Evolutionary conservation across 1,284 basidiomycete species (phyloP), one percentile per base, ranked within the genome.

Genomic region (Nidula niveotomentosa): DNA sequence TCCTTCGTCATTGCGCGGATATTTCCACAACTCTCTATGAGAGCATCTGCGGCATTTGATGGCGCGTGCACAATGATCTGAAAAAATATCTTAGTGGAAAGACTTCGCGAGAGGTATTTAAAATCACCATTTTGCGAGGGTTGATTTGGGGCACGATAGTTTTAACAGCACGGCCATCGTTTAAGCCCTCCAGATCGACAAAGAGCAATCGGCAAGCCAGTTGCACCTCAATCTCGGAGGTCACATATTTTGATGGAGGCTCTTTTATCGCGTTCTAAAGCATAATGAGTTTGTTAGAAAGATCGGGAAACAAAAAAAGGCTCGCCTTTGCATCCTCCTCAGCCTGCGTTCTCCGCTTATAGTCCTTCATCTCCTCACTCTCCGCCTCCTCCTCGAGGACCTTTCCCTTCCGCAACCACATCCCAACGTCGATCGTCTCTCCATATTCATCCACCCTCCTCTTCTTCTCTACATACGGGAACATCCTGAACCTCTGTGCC

Each of bases 91-190:
- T 7, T 55, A 49, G 60, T 59, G 36, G 34, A 46, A 54, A 41
- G 36, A 47, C 23, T 23, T 23, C 23, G 23, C 23, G 23, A 23
- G 23, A 23, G 23, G 13, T 33, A 34, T 41, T 3, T 46, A 12
- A n/a, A 49, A 35, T 8, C 39, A 93, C 94, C 81, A 97, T 87
- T 76, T 95, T 96, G 15, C 97, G 84, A 30, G 97, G 97, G 67
- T 97, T 95, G 53, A 99, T 86, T 75, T 98, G 94, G 2, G 96
- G 93, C 9, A 99, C 88, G 58, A 99, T 96, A 0, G 93, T 96
- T 72, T 98, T 98, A 59, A 98, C 88, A 6, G 97, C 95, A 57
- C 96, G 88, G 1, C 96, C 96, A 65, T 99, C 97, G 66, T 95
- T 96, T 54, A 97, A 73, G 33, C 97, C 97, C 62, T 96, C 94